These are phyloP conservation scores for Sarocladium kiliense DNA, from an alignment of 2,329 filamentous ascomycete genomes.

Conservation along the genomic window DNA sequence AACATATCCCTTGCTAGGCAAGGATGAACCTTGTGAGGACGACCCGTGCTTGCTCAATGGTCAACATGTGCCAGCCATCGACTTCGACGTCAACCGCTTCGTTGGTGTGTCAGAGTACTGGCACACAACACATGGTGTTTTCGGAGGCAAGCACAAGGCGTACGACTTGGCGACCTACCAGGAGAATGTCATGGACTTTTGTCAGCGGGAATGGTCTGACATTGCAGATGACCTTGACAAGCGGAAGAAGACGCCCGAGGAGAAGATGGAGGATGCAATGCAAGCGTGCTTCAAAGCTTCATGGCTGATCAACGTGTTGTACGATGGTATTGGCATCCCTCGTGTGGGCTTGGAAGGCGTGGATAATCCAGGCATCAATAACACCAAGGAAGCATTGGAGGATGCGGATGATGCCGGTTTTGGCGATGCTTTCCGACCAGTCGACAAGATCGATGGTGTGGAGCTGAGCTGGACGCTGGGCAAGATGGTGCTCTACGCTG, in stretches of 20 bases:
- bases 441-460: slow-evolving; percentile 84
- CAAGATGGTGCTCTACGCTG: slow-evolving; percentile 92
- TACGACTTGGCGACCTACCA: slow-evolving; percentile 94
- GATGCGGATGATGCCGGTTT: slow-evolving; percentile 70
- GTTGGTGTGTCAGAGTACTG: slow-evolving; percentile 97
- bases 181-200: slow-evolving; percentile 77
- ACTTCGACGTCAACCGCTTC: slow-evolving; percentile 97
- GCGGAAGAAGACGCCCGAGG: slow-evolving; percentile 69
- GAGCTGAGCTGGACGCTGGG: slow-evolving; percentile 97
- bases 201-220: slow-evolving; percentile 72
- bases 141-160: slow-evolving; percentile 70
- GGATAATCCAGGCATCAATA: slow-evolving; percentile 51
- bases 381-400: slow-evolving; percentile 64
- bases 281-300: slow-evolving; percentile 97
- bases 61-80: slow-evolving; percentile 88
- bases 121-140: slow-evolving; percentile 96
- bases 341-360: slow-evolving; percentile 70
- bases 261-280: slow-evolving; percentile 72
- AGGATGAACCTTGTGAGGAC: slow-evolving; percentile 79
- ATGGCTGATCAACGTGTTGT: slow-evolving; percentile 94
- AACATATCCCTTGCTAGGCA: slow-evolving; percentile 83
- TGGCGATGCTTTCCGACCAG: slow-evolving; percentile 81
- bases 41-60: slow-evolving; percentile 86
- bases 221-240: slow-evolving; percentile 62
- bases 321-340: slow-evolving; percentile 92